phyloP scores from a whole-genome alignment of 768 basidiomycete genomes.

The Boletus speciosus region DNA sequence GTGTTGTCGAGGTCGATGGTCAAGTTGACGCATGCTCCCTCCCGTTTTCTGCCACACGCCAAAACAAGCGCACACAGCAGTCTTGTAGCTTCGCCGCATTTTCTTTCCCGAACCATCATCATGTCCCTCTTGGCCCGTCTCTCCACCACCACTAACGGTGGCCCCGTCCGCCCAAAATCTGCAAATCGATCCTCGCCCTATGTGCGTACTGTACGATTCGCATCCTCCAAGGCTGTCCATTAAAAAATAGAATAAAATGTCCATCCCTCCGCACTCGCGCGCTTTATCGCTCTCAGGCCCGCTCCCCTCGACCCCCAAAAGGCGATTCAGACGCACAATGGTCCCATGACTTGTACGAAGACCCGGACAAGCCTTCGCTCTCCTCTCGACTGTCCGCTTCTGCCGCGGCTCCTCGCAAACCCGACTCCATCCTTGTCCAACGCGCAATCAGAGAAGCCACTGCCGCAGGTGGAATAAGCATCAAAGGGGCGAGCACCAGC shows the following conservation, averaged over 20 bases:
- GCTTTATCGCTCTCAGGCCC: slow-evolving; percentile 19
- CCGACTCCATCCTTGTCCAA: slow-evolving; percentile 53
- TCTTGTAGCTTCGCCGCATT: not conserved
- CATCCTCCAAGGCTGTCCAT: slow-evolving; percentile 20
- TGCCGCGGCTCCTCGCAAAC: slow-evolving; percentile 45
- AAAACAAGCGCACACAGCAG: slow-evolving; percentile 25
- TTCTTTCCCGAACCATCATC: slow-evolving; percentile 11
- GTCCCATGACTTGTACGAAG: slow-evolving; percentile 70
- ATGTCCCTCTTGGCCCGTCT: slow-evolving; percentile 32
- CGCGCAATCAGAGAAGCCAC: slow-evolving; percentile 65
- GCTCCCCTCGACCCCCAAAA: slow-evolving; percentile 54
- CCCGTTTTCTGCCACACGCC: slow-evolving; percentile 28
- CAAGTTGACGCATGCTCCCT: not conserved
- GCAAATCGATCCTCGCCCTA: slow-evolving; percentile 32
- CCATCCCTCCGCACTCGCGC: not conserved
- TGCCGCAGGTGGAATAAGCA: slow-evolving; percentile 42
- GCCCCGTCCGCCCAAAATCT: slow-evolving; percentile 31
- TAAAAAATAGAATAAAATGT: slow-evolving; percentile 19
- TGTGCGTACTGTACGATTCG: slow-evolving; percentile 34
- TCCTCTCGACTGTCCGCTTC: slow-evolving; percentile 51
- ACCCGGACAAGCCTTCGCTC: slow-evolving; percentile 52
- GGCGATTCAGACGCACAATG: slow-evolving; percentile 64
- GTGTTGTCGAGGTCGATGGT: not conserved
- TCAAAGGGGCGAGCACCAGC: slow-evolving; percentile 62
- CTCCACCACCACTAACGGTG: slow-evolving; percentile 27